Evolutionary conservation across 306 rosid genomes (phyloP).

Genomic region (Ammopiptanthus mongolicus): DNA sequence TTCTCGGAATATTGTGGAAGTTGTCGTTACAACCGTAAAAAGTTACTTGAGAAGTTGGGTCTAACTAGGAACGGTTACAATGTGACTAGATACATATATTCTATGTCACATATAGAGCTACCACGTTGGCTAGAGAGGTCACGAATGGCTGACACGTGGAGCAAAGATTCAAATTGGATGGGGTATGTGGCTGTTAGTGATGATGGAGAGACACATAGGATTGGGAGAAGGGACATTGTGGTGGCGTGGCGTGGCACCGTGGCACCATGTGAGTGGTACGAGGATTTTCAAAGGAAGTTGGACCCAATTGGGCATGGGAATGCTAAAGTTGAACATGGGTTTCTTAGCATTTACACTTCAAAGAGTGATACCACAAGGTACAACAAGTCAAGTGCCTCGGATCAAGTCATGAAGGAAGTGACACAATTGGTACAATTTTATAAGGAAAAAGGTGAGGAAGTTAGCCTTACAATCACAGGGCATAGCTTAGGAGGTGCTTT

Average conservation of each 20-base stretch:
- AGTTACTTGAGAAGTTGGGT: constrained; percentile 39
- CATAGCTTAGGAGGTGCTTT: constrained; percentile 78
- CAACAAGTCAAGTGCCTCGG: constrained; percentile 65
- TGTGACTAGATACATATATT: constrained; percentile 50
- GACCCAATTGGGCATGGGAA: constrained; percentile 35
- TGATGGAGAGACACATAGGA: constrained; percentile 46
- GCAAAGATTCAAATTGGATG: constrained; percentile 69
- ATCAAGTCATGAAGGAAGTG: constrained; percentile 54
- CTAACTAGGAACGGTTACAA: constrained; percentile 35
- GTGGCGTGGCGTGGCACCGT: constrained; percentile 75
- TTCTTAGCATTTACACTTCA: constrained; percentile 47
- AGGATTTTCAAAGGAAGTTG: constrained; percentile 48
- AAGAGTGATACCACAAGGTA: constrained; percentile 47
- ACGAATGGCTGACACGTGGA: constrained; percentile 46
- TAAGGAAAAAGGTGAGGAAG: constrained; percentile 40
- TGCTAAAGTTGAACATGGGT: constrained; percentile 68
- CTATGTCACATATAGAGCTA: constrained; percentile 54
- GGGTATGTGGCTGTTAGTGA: constrained; percentile 53
- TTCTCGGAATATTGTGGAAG: constrained; percentile 62
- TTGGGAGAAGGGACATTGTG: constrained; percentile 55
- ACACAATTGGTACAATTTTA: constrained; percentile 28
- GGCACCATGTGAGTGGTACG: constrained; percentile 62
- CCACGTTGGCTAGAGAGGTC: constrained; percentile 64
- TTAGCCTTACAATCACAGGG: constrained; percentile 64
- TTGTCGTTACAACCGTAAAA: constrained; percentile 42